These are phyloP conservation scores for Larix kaempferi DNA, from an alignment of 75 land plant species.

Conservation along the genomic window DNA sequence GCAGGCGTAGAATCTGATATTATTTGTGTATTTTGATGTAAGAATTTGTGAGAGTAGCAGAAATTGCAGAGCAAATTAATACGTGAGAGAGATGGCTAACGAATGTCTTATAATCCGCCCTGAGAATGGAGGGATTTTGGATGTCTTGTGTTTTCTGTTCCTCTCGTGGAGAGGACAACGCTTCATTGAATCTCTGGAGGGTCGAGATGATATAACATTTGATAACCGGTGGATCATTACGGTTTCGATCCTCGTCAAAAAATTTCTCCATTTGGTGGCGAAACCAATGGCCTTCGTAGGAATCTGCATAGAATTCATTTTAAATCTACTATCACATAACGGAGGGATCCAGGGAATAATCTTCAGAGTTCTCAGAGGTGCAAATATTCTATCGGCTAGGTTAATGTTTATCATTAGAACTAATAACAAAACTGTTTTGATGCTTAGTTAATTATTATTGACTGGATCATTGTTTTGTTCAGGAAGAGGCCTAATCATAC, in stretches of 20 bases:
- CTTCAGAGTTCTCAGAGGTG: constrained; percentile 36
- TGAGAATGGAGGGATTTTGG: constrained; percentile 6
- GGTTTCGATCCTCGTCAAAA: constrained; percentile 35
- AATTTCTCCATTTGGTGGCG: constrained; percentile 31
- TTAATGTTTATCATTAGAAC: no score
- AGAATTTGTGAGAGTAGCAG: no score
- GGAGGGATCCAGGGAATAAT: constrained; percentile 31
- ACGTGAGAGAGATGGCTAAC: not conserved
- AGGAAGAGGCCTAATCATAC: not conserved
- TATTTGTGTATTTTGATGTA: no score
- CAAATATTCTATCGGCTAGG: not conserved
- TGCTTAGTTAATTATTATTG: not conserved
- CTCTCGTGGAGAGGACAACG: not conserved
- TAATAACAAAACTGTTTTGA: no score
- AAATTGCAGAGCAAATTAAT: no score
- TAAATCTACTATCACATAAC: constrained; percentile 53
- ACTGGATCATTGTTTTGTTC: not conserved
- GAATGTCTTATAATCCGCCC: constrained; percentile 12
- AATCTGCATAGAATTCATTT: constrained; percentile 28
- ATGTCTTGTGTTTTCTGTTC: not conserved
- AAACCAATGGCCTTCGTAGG: constrained; percentile 46
- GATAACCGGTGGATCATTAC: constrained; percentile 42
- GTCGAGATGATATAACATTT: no score
- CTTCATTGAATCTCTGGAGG: constrained; percentile 4
- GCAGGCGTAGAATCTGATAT: no score